These are phyloP conservation scores for Fusarium nisikadoi DNA, from an alignment of 2,329 filamentous ascomycete species.

Conservation along the genomic window DNA sequence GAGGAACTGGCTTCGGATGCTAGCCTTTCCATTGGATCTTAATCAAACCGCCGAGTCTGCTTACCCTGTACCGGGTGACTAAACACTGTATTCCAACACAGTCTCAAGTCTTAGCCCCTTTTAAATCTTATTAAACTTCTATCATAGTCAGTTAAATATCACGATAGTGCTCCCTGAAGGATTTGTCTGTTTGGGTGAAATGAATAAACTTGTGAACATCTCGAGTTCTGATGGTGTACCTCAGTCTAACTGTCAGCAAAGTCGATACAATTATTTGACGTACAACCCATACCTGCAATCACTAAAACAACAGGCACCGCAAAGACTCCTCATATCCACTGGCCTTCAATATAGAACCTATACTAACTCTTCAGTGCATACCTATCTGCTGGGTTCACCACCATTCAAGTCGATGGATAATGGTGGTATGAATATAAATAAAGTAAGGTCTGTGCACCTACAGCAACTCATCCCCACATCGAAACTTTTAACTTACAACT, in stretches of 20 bases:
- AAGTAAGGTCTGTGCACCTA: background rate
- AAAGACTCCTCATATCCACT: background rate
- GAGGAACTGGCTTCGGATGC: background rate
- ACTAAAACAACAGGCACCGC: background rate
- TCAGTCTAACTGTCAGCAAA: background rate
- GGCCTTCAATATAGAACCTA: background rate
- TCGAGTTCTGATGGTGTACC: background rate
- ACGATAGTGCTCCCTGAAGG: background rate
- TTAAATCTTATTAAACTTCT: background rate
- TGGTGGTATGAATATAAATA: background rate
- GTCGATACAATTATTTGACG: background rate
- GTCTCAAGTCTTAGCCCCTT: background rate
- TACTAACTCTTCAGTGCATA: background rate
- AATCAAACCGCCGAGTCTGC: no score
- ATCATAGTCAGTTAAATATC: background rate
- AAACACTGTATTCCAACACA: background rate
- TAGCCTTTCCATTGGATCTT: background rate
- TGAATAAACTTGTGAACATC: background rate
- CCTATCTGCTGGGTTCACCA: background rate
- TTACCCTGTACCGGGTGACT: background rate
- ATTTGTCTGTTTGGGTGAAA: background rate
- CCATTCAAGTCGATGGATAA: background rate
- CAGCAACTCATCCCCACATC: constrained; percentile 1
- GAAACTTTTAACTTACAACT: constrained; percentile 13
- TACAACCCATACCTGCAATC: background rate